phyloP scores from a whole-genome alignment of 1,284 basidiomycete genomes.

The Sporisorium graminicola region DNA sequence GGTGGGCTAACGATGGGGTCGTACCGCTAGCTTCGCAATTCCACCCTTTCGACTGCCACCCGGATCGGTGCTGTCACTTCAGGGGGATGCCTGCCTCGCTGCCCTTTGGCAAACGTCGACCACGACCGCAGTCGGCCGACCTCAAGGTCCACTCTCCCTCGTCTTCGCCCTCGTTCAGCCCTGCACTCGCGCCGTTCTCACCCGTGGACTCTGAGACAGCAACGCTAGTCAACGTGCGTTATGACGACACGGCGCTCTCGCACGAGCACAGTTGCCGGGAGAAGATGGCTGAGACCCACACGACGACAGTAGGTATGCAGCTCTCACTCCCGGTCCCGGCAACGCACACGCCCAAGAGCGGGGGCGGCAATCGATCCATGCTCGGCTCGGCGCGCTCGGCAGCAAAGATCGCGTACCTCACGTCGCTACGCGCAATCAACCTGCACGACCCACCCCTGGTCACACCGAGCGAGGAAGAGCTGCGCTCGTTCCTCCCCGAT shows the following conservation, averaged over 20 bases:
- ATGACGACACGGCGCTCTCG: too few species aligned
- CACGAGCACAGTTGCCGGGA: background rate
- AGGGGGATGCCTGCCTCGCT: conserved; percentile 27
- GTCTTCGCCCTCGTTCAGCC: background rate
- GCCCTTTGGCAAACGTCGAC: conserved; percentile 13
- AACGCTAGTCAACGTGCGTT: conserved; percentile 15
- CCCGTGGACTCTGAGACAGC: background rate
- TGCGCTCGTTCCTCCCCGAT: conserved; percentile 25
- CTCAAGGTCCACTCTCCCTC: background rate
- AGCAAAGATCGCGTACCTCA: conserved; percentile 24
- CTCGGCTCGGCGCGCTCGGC: conserved; percentile 13
- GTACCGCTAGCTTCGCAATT: conserved; percentile 55
- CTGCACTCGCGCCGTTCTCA: background rate
- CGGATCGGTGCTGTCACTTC: conserved; percentile 25
- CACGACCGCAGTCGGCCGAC: conserved; percentile 15
- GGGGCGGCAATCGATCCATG: conserved; percentile 11
- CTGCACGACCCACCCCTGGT: conserved; percentile 20
- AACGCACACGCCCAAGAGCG: background rate
- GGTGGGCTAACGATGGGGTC: conserved; percentile 57
- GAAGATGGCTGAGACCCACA: background rate
- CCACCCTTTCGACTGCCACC: conserved; percentile 47
- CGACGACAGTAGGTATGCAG: background rate
- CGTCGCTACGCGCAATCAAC: conserved; percentile 25
- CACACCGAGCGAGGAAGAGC: conserved; percentile 35
- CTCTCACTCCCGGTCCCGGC: conserved; percentile 18